A percentile compares a stretch with the other conserved stretches of the same genome.
These are phyloP conservation scores for Penicillium dipodomyicola DNA, from an alignment of 495 filamentous ascomycete species.

Conservation along the genomic window DNA sequence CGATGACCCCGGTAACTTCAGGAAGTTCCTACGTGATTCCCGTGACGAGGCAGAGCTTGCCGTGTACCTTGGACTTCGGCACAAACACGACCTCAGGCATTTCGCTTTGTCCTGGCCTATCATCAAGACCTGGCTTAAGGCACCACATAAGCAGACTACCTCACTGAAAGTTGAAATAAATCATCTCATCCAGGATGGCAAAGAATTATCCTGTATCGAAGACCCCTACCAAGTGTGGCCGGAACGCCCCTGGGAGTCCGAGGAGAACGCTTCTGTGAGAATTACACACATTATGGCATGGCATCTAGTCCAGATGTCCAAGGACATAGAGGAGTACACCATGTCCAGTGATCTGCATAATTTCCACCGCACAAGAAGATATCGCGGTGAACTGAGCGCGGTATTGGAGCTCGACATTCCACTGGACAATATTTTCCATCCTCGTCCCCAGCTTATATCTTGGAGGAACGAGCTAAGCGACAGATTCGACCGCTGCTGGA, in stretches of 20 bases:
- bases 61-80: not conserved
- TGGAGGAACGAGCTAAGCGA: not conserved
- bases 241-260: not conserved
- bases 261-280: not conserved
- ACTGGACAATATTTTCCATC: not conserved
- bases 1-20: not conserved
- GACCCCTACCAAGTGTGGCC: not conserved
- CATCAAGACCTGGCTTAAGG: not conserved
- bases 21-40: not conserved
- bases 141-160: not conserved
- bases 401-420: not conserved
- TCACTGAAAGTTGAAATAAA: not conserved
- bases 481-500: not conserved
- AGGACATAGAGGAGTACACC: not conserved
- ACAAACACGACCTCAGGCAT: not conserved
- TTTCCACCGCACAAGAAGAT: not conserved
- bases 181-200: not conserved
- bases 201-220: not conserved
- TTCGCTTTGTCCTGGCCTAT: conserved; percentile 1
- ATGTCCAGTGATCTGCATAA: not conserved
- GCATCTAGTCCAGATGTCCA: not conserved
- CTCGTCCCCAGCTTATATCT: not conserved
- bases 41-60: not conserved
- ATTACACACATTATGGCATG: conserved; percentile 1
- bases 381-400: not conserved